Percentiles rank a stretch among this genome's conserved stretches.
phyloP scores from a whole-genome alignment of 2,329 filamentous ascomycete genomes.

The Venturiaceae sp. region DNA sequence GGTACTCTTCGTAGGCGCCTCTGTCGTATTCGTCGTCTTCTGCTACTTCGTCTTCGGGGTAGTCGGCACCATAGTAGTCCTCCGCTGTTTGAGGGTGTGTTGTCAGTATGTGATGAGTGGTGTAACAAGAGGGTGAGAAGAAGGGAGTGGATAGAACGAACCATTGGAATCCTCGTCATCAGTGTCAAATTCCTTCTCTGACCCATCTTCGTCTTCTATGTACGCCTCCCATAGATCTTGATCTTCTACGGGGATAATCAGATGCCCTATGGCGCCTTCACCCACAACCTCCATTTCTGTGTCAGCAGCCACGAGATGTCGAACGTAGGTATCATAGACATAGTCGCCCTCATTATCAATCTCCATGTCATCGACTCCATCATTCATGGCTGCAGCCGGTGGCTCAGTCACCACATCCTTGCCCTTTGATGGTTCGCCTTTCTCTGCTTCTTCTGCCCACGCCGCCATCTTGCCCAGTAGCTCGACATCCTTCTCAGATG shows the following conservation, averaged over 20 bases:
- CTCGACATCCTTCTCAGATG: neutral
- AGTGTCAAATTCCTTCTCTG: slow-evolving; percentile 43
- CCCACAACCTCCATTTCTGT: slow-evolving; percentile 25
- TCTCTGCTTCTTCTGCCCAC: slow-evolving; percentile 3
- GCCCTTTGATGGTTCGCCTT: neutral
- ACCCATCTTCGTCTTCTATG: slow-evolving; percentile 41
- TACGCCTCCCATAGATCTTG: slow-evolving; percentile 49
- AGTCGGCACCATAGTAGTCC: slow-evolving; percentile 70
- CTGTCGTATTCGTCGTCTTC: slow-evolving; percentile 56
- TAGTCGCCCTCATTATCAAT: slow-evolving; percentile 40
- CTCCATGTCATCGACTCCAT: slow-evolving; percentile 28
- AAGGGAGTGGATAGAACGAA: slow-evolving; percentile 15
- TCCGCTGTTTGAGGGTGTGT: slow-evolving; percentile 39
- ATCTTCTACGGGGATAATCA: slow-evolving; percentile 41
- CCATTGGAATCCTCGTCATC: slow-evolving; percentile 56
- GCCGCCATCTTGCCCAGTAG: neutral
- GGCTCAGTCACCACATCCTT: slow-evolving; percentile 16
- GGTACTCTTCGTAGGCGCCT: slow-evolving; percentile 27
- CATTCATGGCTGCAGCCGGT: slow-evolving; percentile 13
- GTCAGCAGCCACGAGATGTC: slow-evolving; percentile 27
- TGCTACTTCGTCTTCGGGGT: slow-evolving; percentile 69
- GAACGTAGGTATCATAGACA: slow-evolving; percentile 53
- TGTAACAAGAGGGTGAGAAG: neutral
- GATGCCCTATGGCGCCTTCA: slow-evolving; percentile 30
- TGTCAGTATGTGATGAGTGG: neutral